Conservation (phyloP, 1,284 basidiomycete species). For the Neotropicomus parvogracilis region DNA sequence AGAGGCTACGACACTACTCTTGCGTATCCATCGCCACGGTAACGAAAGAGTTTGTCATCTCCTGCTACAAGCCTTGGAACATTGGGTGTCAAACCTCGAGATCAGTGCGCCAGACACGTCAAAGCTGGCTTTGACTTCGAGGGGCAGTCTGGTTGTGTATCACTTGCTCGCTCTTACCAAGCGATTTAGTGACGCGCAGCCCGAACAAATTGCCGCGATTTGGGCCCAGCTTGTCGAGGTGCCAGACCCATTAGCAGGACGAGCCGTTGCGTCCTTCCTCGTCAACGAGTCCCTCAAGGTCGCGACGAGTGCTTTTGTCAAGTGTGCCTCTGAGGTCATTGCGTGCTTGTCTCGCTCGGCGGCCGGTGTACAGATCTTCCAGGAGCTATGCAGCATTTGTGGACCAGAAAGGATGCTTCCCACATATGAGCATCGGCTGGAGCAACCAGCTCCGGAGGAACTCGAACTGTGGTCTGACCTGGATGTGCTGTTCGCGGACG, state of each 20-base stretch:
- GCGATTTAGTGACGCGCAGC: constrained; percentile 71
- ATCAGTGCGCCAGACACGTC: constrained; percentile 39
- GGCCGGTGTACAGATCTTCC: constrained; percentile 72
- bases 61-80: constrained; percentile 69
- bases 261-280: constrained; percentile 79
- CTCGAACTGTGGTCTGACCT: constrained; percentile 72
- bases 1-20: constrained; percentile 73
- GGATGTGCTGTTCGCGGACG: constrained; percentile 67
- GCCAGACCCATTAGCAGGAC: constrained; percentile 71
- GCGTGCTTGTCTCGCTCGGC: constrained; percentile 81
- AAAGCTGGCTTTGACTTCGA: constrained; percentile 44
- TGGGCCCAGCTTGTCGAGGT: constrained; percentile 76
- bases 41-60: constrained; percentile 49
- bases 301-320: constrained; percentile 74
- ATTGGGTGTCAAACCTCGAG: constrained; percentile 76
- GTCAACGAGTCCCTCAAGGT: constrained; percentile 87
- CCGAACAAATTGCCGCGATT: constrained; percentile 80
- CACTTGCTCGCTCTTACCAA: constrained; percentile 84
- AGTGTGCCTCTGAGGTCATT: constrained; percentile 78
- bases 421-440: constrained; percentile 66
- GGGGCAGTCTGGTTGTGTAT: constrained; percentile 70
- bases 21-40: constrained; percentile 58
- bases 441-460: constrained; percentile 65
- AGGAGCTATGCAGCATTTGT: constrained; percentile 81
- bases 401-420: constrained; percentile 83